Evolutionary conservation across 768 basidiomycete genomes (phyloP), one percentile per base, ranked within the genome.

Genomic region (Solioccasus polychromus): DNA sequence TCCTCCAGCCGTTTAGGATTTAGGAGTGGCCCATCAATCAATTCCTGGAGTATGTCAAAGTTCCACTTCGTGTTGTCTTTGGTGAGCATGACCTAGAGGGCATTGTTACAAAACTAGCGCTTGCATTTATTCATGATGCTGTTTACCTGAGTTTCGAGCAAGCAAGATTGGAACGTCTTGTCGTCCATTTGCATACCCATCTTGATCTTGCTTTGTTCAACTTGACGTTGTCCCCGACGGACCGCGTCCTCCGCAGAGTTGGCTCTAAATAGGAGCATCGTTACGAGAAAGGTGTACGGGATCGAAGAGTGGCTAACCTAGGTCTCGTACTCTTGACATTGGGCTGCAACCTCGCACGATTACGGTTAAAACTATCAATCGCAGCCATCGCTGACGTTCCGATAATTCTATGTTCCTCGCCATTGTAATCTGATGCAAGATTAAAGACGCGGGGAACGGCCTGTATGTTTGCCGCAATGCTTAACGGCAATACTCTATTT

Each of bases 171-270:
- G 67, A 98, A 99, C 4, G 86, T 79, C 62, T 77, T 85, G 64
- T 98, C 96, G 62, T 99, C 96, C 81, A 98, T 90, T 68, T 92
- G 88, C 78, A 96, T 82, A 48, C 85, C 88, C 60, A 88, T 77
- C 62, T 92, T 91, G 43, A 96, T 74, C 66, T 90, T 93, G 20
- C 80, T 84, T 57, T 92, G 88, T 56, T 96, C 92, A 2, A 94
- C 85, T 55, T 92, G 91, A 49, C 89, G 76, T 66, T 96, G 94
- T 11, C 89, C 89, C 36, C 92, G 78, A 24, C 88, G 80, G 25
- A 94, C 77, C 2, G 88, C 78, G 57, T 97, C 95, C 59, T 94
- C 91, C 1, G 87, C 74, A 24, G 83, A 89, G 57, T 86, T 89
- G 5, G 86, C 87, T 61, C 86, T 85, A 48, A 8, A 23, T 23